A percentile compares a stretch with the other conserved stretches of the same genome.
These are phyloP conservation scores for Terana coerulea DNA, from an alignment of 768 basidiomycete species.

Conservation along the genomic window DNA sequence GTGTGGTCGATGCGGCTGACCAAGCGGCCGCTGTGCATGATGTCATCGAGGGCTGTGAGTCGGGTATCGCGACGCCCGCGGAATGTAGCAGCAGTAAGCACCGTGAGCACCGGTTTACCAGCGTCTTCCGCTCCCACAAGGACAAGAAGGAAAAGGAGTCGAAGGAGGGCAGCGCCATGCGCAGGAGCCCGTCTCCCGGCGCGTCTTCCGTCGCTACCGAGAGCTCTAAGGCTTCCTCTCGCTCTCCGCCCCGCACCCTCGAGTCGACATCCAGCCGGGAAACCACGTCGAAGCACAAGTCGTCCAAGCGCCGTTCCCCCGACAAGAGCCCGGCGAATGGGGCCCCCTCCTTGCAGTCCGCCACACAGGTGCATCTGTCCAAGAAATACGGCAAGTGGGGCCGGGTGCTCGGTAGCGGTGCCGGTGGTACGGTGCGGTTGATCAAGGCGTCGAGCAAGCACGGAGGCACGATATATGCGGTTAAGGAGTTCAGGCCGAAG, in stretches of 20 bases:
- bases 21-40: constrained; percentile 22
- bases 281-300: constrained; percentile 10
- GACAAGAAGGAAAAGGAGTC: constrained; percentile 20
- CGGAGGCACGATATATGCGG: constrained; percentile 85
- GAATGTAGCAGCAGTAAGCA: constrained; percentile 16
- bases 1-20: constrained; percentile 27
- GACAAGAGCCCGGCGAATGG: constrained; percentile 6
- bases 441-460: constrained; percentile 84
- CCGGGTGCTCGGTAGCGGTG: constrained; percentile 89
- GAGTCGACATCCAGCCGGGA: constrained; percentile 14
- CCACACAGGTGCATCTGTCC: constrained; percentile 86
- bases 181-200: constrained; percentile 28
- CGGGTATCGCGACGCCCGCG: constrained; percentile 11
- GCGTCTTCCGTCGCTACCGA: constrained; percentile 20
- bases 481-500: constrained; percentile 95
- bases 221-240: constrained; percentile 23
- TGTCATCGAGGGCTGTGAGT: constrained; percentile 10
- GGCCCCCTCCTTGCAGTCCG: constrained; percentile 66
- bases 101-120: constrained; percentile 26
- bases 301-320: constrained; percentile 12
- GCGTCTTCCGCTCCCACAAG: constrained; percentile 34
- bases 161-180: constrained; percentile 15
- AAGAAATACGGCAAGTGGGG: constrained; percentile 99
- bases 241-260: constrained; percentile 23
- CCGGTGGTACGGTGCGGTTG: constrained; percentile 96